Base-by-base conservation (phyloP, 306 rosid species). In the Betula pendula region DNA sequence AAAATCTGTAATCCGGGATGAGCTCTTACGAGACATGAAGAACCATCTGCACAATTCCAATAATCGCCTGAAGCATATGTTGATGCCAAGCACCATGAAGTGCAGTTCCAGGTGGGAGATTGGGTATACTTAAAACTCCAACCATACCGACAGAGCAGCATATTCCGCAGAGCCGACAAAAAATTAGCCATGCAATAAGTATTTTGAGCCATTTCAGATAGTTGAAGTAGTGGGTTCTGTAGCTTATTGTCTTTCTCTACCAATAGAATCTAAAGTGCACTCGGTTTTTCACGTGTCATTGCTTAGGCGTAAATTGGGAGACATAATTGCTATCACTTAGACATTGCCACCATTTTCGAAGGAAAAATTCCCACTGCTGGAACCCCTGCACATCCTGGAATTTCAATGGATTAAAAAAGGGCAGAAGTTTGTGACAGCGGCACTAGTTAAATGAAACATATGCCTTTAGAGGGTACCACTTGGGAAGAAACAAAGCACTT, bases 171-270 rank as follows among this genome's bases (percentile, higher is more conserved):
- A 15, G 50, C 68, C 3, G 19, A 55, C 15, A 25, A 74, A 2
- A 74, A 74, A 29, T 47, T 74, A 7, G 78, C 78, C n/a, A n/a
- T n/a, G n/a, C 1, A 42, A 24, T 1, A 27, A 38, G 24, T 58
- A 10, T 29, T 74, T 10, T 15, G 70, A 19, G 10, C 71, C 71
- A 1, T 74, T 24, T 16, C 25, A 2, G 2, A 29, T 74, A 0
- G 0, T 5, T 44, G 4, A 43, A 5, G 8, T 13, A 9, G 11
- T 60, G 10, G 78, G 78, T 3, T 3, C 0, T 0, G 56, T 62
- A 0, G 59, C 58, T 5, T 59, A 74, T 6, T 13, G 12, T 10
- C 16, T 74, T 1, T 0, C 12, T 11, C 45, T 74, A 1, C 71
- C 71, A 0, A 0, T 0, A 0, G 50, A 11, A 0, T 1, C 77